Conservation (phyloP, 2,329 filamentous ascomycete genomes). For the Peltaster fructicola region DNA sequence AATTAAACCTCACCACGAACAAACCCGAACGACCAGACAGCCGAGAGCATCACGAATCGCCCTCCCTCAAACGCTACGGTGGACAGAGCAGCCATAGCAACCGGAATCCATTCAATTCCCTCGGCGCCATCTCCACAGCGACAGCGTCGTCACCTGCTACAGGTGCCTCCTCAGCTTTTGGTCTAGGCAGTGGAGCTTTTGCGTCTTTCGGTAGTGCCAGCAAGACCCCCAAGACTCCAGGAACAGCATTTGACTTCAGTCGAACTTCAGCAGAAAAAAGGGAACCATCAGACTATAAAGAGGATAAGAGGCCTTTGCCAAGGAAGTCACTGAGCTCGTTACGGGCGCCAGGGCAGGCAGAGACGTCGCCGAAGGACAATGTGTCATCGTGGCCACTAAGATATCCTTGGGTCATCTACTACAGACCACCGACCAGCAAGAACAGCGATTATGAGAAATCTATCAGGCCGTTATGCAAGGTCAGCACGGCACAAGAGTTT, state of each 20-base stretch:
- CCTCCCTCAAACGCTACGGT: conserved; percentile 57
- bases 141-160: conserved; percentile 55
- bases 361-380: too few species aligned
- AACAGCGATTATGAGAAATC: conserved; percentile 98
- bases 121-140: conserved; percentile 51
- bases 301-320: conserved; percentile 13
- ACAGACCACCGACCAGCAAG: conserved; percentile 88
- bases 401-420: conserved; percentile 93
- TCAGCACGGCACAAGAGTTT: conserved; percentile 75
- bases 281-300: conserved; percentile 29
- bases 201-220: conserved; percentile 68
- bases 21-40: conserved; percentile 34
- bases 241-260: conserved; percentile 61
- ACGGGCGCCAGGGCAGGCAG: conserved; percentile 6
- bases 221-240: conserved; percentile 66
- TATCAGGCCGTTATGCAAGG: conserved; percentile 66
- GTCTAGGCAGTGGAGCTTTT: conserved; percentile 85
- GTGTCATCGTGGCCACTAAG: conserved; percentile 40
- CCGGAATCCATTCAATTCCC: conserved; percentile 60
- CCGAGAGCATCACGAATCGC: conserved; percentile 37
- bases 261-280: conserved; percentile 44
- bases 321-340: conserved; percentile 13
- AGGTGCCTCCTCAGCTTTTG: conserved; percentile 70
- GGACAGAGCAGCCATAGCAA: conserved; percentile 54
- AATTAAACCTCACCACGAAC: conserved; percentile 74